Base-by-base conservation (phyloP, 2,329 filamentous ascomycete genomes). In the Aspergillus aculeatinus region DNA sequence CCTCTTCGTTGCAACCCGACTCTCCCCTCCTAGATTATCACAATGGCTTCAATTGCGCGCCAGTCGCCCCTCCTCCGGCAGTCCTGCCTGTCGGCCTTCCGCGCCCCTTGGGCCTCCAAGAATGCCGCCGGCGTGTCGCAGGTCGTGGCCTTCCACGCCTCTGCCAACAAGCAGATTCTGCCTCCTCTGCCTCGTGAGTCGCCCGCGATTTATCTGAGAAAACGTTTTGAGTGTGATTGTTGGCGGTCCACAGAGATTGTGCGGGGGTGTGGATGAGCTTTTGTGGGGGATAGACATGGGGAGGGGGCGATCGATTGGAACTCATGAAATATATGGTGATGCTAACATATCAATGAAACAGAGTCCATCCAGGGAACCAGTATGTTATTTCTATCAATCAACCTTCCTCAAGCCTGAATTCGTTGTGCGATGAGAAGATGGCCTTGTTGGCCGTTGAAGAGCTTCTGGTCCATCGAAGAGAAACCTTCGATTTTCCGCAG, bases 121-220 rank as follows among this genome's bases (percentile, higher is more conserved):
- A 74, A 75, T 70, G 68, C 66, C 53, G 51, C 67, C 58, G 70
- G 70, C 39, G 67, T 74, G 59, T 78, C 80, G 67, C 82, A 87
- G 76, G 82, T 88, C 70, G 89, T 92, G 67, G 88, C 90, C 69
- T 96, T 99, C 85, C 93, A 97, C 79, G 91, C 89, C 72, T 91
- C 91, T 48, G 84, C 87, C 78, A 85, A 86, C 79, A 85, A 86
- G 77, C 83, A 84, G 74, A 89, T 94, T 72, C 84, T 99, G 60
- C 92, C 94, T 61, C 88, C 92, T 58, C 85, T 90, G 67, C 92
- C 93, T 72, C 95, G 92, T 95, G 83, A 80, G 89, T 85, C 33
- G 35, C 52, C 53, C 50, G 23, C 60, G 42, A 39, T 31, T 23
- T 19, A 11, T 51, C 50, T 48, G 35, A 27, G 2, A 23, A 10